A percentile compares a stretch with the other conserved stretches of the same genome.
These are phyloP conservation scores for Zalaria obscura DNA, from an alignment of 2,329 filamentous ascomycete genomes.

Conservation along the genomic window DNA sequence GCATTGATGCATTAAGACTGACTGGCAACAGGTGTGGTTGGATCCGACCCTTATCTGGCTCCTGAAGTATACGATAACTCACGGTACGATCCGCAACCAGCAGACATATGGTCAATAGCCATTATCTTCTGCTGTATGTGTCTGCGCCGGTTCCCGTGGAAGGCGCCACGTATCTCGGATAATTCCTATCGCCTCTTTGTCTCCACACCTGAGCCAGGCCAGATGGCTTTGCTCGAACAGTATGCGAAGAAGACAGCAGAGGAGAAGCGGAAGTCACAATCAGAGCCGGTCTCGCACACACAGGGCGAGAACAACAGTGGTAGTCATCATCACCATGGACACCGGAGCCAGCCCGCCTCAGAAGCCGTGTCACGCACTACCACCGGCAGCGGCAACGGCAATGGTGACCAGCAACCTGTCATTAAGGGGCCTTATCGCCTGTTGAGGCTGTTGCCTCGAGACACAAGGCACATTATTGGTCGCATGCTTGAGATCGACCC, in stretches of 20 bases:
- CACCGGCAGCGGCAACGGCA: conserved; percentile 12
- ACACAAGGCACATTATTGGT: conserved; percentile 78
- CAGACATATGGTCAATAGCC: conserved; percentile 94
- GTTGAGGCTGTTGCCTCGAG: conserved; percentile 71
- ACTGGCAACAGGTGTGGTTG: conserved; percentile 48
- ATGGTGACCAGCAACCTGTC: conserved; percentile 29
- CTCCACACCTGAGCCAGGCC: conserved; percentile 63
- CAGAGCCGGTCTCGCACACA: conserved; percentile 2
- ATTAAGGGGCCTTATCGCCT: conserved; percentile 91
- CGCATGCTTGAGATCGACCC: conserved; percentile 87
- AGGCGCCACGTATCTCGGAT: conserved; percentile 78
- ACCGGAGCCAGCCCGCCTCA: conserved; percentile 12
- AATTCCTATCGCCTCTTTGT: conserved; percentile 93
- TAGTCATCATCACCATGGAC: conserved; percentile 9
- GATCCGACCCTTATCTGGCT: conserved; percentile 89
- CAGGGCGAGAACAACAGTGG: not conserved
- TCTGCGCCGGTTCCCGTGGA: conserved; percentile 89
- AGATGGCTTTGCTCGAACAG: conserved; percentile 17
- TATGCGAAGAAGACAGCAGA: conserved; percentile 7
- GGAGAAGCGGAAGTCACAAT: conserved; percentile 7
- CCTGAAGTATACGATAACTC: conserved; percentile 91
- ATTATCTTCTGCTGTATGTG: conserved; percentile 99
- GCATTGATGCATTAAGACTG: conserved; percentile 1
- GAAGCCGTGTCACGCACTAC: conserved; percentile 8
- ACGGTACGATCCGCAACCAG: conserved; percentile 85